Evolutionary conservation across 768 basidiomycete genomes (phyloP).

Genomic region (Collybia mongolica): DNA sequence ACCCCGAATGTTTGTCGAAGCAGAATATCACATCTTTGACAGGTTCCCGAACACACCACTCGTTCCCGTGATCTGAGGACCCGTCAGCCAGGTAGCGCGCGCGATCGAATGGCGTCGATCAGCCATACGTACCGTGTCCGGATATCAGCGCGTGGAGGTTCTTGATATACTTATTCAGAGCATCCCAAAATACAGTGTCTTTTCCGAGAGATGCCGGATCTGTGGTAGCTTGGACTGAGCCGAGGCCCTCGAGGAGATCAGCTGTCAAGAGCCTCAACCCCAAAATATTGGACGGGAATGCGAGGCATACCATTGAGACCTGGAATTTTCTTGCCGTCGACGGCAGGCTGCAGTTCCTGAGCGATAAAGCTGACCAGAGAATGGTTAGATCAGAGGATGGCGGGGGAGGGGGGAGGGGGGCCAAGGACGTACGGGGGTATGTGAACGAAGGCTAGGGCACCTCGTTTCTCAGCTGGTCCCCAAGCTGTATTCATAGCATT

Average conservation of each 20-base stretch:
- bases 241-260: constrained; percentile 44
- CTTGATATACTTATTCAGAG: constrained; percentile 55
- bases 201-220: constrained; percentile 35
- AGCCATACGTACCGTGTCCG: constrained; percentile 54
- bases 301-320: constrained; percentile 38
- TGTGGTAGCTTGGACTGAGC: constrained; percentile 60
- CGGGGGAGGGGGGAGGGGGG: too few relatives aligned
- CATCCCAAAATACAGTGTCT: constrained; percentile 62
- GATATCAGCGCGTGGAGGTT: constrained; percentile 69
- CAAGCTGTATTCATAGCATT: constrained; percentile 52
- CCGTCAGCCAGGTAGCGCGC: not conserved
- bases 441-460: constrained; percentile 70
- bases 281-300: too few relatives aligned
- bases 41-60: constrained; percentile 74
- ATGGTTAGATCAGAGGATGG: not conserved
- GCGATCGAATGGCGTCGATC: too few relatives aligned
- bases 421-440: constrained; percentile 60
- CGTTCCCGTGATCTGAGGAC: constrained; percentile 66
- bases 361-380: constrained; percentile 29
- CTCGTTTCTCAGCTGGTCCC: constrained; percentile 52
- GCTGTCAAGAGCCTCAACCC: constrained; percentile 28
- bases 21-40: constrained; percentile 67
- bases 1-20: constrained; percentile 80
- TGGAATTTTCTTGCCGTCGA: constrained; percentile 36
- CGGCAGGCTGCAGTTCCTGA: constrained; percentile 30